Evolutionary conservation across 306 rosid genomes (phyloP).

Genomic region (Argentina anserina): DNA sequence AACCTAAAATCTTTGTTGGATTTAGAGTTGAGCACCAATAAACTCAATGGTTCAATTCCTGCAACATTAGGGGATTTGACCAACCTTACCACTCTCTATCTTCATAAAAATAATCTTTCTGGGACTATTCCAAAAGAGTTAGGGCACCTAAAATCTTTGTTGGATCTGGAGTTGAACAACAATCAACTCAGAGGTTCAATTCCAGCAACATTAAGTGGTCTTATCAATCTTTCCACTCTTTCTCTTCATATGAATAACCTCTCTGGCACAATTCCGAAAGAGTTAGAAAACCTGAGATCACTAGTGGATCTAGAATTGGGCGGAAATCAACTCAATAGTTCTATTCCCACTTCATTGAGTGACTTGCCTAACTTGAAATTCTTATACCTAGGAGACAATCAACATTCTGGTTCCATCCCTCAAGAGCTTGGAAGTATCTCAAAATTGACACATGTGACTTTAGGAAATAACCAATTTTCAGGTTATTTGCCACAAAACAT

Average conservation of each 20-base stretch:
- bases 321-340: too few species aligned
- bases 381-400: fast-evolving
- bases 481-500: background rate
- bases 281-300: too few species aligned
- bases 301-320: too few species aligned
- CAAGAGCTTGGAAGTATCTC: background rate
- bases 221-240: too few species aligned
- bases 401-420: constrained; percentile 3
- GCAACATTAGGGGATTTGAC: background rate
- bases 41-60: background rate
- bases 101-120: background rate
- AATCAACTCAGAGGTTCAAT: background rate
- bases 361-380: background rate
- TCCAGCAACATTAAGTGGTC: too few species aligned
- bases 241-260: too few species aligned
- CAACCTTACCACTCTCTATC: background rate
- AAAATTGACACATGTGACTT: background rate
- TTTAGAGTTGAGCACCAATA: background rate
- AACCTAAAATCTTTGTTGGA: background rate
- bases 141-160: background rate
- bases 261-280: too few species aligned
- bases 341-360: background rate
- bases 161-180: too few species aligned
- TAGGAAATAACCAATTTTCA: constrained; percentile 2
- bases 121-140: background rate